phyloP scores from a whole-genome alignment of 208 protist species.

The Zelonia costaricensis region DNA sequence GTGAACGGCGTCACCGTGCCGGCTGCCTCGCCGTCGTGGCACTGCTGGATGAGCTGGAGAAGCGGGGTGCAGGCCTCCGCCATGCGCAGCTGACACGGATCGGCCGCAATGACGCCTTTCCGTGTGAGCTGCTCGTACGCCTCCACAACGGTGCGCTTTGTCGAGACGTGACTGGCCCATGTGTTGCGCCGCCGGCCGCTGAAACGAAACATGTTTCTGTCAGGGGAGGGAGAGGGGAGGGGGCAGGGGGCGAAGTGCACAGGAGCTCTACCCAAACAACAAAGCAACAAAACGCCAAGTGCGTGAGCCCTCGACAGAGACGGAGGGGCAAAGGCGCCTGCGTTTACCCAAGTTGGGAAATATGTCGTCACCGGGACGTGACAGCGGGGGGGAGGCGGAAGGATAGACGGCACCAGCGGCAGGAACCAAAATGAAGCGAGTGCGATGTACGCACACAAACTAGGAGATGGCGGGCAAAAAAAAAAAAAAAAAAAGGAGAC shows the following conservation, averaged over 20 bases:
- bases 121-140: constrained; percentile 68
- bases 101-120: constrained; percentile 58
- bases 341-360: too few relatives aligned
- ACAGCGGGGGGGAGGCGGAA: too few relatives aligned
- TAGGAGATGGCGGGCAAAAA: background rate
- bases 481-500: background rate
- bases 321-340: too few relatives aligned
- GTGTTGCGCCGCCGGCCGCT: constrained; percentile 22
- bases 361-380: too few relatives aligned
- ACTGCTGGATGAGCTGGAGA: constrained; percentile 38
- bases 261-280: too few relatives aligned
- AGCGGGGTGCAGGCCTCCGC: constrained; percentile 70
- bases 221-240: background rate
- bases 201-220: constrained; percentile 4
- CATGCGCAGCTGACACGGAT: constrained; percentile 60
- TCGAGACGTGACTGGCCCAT: constrained; percentile 58
- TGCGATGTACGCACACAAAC: too few relatives aligned
- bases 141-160: constrained; percentile 51
- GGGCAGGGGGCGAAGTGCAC: background rate
- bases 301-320: too few relatives aligned
- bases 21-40: constrained; percentile 16
- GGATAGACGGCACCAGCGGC: too few relatives aligned
- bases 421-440: too few relatives aligned
- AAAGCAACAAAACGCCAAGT: too few relatives aligned
- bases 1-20: constrained; percentile 10